Evolutionary conservation across 495 filamentous ascomycete species (phyloP).

Genomic region (Aspergillus saccharolyticus): DNA sequence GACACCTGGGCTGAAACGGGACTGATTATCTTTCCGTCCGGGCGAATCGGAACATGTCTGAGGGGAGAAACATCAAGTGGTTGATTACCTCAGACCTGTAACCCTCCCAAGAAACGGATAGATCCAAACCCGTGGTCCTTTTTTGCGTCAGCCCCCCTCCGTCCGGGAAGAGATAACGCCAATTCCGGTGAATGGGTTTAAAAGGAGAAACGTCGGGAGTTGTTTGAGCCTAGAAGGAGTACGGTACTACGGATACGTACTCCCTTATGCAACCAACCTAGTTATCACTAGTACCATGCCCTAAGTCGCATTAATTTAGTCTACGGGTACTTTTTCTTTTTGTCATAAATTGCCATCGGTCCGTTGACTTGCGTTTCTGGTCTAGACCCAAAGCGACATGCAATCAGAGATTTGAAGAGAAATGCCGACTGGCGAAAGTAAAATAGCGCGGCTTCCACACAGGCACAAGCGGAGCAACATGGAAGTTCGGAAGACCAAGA

Average conservation of each 20-base stretch:
- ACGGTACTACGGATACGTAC: not conserved
- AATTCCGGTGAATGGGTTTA: not conserved
- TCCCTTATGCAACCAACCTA: not conserved
- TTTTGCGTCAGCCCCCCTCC: not conserved
- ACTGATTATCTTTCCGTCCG: not conserved
- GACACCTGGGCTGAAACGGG: not conserved
- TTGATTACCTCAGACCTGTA: not conserved
- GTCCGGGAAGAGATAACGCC: not conserved
- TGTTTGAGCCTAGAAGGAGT: too few relatives aligned
- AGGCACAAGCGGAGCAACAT: not conserved
- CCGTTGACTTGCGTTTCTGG: not conserved
- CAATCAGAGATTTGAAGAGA: too few relatives aligned
- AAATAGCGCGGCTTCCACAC: not conserved
- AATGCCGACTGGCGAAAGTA: not conserved
- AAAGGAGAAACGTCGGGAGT: not conserved
- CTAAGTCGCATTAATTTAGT: too few relatives aligned
- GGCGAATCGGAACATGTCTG: conserved; percentile 9
- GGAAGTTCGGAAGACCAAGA: conserved; percentile 7
- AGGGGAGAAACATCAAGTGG: not conserved
- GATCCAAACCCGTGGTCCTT: conserved; percentile 4
- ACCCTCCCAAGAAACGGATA: not conserved
- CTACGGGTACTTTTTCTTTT: too few relatives aligned
- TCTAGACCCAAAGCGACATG: not conserved
- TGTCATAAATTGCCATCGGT: too few relatives aligned
- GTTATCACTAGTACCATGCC: not conserved